Conservation (phyloP, 2,329 filamentous ascomycete species). For the Neoarthrinium moseri region DNA sequence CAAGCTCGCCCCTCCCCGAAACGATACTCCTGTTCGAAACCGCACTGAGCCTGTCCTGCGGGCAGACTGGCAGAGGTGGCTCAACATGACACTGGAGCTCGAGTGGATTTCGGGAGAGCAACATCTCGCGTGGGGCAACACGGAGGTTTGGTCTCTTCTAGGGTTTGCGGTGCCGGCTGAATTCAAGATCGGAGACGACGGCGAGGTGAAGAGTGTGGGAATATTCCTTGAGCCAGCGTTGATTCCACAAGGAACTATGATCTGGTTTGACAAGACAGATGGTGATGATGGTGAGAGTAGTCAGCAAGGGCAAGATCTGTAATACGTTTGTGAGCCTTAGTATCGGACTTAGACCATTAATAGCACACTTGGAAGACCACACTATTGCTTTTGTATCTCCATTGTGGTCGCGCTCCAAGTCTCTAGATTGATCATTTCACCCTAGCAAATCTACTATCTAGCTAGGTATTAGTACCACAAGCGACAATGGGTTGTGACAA, state of each 20-base stretch:
- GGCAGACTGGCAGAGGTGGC: background rate
- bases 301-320: too few relatives aligned
- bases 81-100: background rate
- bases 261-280: background rate
- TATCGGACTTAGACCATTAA: too few relatives aligned
- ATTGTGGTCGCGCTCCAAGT: too few relatives aligned
- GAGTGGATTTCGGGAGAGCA: conserved; percentile 1
- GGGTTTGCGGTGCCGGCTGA: background rate
- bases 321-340: too few relatives aligned
- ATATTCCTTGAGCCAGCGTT: background rate
- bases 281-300: background rate
- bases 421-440: too few relatives aligned
- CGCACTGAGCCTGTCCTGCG: background rate
- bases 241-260: background rate
- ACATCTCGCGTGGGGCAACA: background rate
- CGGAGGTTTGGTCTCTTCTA: background rate
- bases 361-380: too few relatives aligned
- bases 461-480: too few relatives aligned
- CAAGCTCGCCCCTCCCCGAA: background rate
- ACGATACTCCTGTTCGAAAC: background rate
- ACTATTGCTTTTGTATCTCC: too few relatives aligned
- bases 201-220: background rate
- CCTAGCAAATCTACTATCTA: too few relatives aligned
- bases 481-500: too few relatives aligned
- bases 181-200: background rate